phyloP scores from a whole-genome alignment of 257 asterid genomes.

The Voacanga thouarsii region DNA sequence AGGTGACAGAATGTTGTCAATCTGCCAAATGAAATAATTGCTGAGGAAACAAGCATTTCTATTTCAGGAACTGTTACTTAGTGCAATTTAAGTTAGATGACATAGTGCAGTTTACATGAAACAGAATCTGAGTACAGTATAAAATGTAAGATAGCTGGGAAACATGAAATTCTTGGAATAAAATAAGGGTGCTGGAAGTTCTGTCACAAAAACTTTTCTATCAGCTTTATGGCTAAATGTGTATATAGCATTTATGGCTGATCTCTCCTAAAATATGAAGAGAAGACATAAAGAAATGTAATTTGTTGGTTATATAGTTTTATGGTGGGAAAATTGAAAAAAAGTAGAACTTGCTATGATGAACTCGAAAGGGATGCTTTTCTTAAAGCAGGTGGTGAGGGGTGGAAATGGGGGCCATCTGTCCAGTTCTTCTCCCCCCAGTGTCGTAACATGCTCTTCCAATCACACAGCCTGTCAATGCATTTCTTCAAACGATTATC shows the following conservation, averaged over 20 bases:
- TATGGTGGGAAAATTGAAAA: background rate
- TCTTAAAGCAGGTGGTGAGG: conserved; percentile 42
- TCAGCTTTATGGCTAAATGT: background rate
- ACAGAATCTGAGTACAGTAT: background rate
- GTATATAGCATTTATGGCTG: conserved; percentile 3
- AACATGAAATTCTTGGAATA: background rate
- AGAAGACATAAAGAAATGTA: background rate
- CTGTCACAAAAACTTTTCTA: background rate
- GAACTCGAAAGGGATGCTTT: conserved; percentile 3
- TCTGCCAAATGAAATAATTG: no score
- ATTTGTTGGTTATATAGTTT: no score
- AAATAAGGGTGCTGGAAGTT: background rate
- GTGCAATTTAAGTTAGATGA: background rate
- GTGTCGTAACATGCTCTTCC: conserved; percentile 73
- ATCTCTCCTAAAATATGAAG: background rate
- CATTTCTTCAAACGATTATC: conserved; percentile 59
- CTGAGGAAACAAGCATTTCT: no score
- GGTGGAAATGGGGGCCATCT: conserved; percentile 22
- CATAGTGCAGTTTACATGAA: background rate
- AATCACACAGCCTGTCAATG: conserved; percentile 59
- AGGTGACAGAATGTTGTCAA: no score
- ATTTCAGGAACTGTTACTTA: no score
- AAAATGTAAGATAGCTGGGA: background rate
- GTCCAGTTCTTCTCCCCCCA: conserved; percentile 91
- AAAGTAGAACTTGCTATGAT: background rate